A percentile compares a stretch with the other conserved stretches of the same genome.
These are phyloP conservation scores for Hanseniaspora uvarum DNA, from an alignment of 1,139 yeast species.

Conservation along the genomic window DNA sequence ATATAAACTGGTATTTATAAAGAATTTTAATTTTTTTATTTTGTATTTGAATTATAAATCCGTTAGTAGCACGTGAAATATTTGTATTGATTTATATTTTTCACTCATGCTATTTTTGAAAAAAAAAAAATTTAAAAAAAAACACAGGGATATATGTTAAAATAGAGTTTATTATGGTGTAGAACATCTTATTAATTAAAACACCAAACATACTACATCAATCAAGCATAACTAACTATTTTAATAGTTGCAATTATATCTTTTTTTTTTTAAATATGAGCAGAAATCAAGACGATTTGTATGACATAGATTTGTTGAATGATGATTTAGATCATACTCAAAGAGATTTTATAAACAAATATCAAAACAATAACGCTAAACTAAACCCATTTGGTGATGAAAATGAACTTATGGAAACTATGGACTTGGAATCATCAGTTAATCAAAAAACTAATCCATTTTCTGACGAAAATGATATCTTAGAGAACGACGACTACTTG, in stretches of 20 bases:
- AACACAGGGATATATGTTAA: not conserved
- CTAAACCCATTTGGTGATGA: constrained; percentile 18
- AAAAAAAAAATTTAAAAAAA: too few relatives aligned
- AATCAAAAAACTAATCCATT: constrained; percentile 31
- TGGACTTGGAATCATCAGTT: constrained; percentile 28
- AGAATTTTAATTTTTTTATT: not conserved
- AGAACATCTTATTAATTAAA: not conserved
- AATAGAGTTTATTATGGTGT: not conserved
- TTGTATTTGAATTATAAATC: not conserved
- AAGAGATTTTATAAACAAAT: constrained; percentile 6
- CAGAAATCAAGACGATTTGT: constrained; percentile 17
- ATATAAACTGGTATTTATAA: not conserved
- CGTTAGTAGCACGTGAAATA: not conserved
- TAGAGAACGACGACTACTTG: constrained; percentile 23
- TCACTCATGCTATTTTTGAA: not conserved
- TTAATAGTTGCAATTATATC: not conserved
- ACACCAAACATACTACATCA: not conserved
- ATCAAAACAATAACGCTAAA: constrained; percentile 16
- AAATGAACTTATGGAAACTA: constrained; percentile 28
- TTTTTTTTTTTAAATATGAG: not conserved
- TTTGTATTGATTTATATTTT: not conserved
- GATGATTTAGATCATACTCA: constrained; percentile 19
- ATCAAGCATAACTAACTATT: not conserved
- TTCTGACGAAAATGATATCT: constrained; percentile 29
- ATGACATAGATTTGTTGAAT: constrained; percentile 22